Evolutionary conservation across 306 rosid genomes (phyloP), one percentile per base, ranked within the genome.

Genomic region (Oxytropis ochrocephala): DNA sequence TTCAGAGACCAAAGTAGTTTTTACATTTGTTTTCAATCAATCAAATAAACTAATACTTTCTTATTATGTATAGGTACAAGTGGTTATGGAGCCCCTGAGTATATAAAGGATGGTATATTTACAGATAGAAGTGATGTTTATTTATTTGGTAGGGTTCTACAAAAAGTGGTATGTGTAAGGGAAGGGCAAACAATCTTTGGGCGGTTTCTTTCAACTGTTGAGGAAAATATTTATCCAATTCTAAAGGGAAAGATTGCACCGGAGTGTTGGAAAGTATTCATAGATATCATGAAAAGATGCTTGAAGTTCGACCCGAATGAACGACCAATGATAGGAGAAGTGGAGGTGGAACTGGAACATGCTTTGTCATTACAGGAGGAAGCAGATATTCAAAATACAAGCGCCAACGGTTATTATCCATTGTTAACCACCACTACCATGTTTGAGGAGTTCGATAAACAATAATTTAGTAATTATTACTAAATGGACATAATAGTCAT

Each of bases 311-410:
- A 38, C 33, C 67, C 77, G 14, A 13, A 72, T 50, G 77, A 72
- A 3, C 48, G 78, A 39, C 83, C 86, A 4, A 9, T 54, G 12
- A 83, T 76, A 70, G 70, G 71, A 13, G 87, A 83, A 32, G 84
- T 79, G 52, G 56, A 46, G 81, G 71, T 63, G 27, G 72, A 47
- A 43, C 80, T 83, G 7, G 78, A 80, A 17, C 65, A 8, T 19
- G 76, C 75, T 1, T 38, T 83, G 35, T 29, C 65, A 55, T 7
- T 79, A 42, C 80, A 83, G 36, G 69, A 73, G 17, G 51, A 65
- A 0, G 81, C 80, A 44, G 69, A 71, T 27, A 8, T n/a, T 7
- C 51, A 4, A 29, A 62, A 49, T 5, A 10, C 29, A 24, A 24
- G 3, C 29, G 29, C 2, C 29, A 24, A 24, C 3, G 29, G 3